Conservation (phyloP, 2,329 filamentous ascomycete species). For the Hymenoscyphus fraxineus region DNA sequence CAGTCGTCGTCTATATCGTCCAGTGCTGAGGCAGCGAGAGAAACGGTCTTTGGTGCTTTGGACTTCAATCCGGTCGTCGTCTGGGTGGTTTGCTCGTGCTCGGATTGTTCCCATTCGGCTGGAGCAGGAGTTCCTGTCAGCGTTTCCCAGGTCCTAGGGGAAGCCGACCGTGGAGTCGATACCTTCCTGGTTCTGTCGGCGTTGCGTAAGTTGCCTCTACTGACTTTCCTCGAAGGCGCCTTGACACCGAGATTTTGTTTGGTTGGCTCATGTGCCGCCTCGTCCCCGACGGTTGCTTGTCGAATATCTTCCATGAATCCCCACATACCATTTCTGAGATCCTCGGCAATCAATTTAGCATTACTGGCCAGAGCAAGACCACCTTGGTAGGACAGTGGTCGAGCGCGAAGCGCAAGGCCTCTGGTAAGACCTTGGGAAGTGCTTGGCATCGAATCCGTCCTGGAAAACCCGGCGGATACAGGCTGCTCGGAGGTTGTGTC, state of each 20-base stretch:
- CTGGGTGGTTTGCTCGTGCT: constrained; percentile 14
- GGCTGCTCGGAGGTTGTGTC: constrained; percentile 30
- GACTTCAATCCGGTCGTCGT: constrained; percentile 22
- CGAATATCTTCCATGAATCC: constrained; percentile 94
- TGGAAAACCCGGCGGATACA: constrained; percentile 13
- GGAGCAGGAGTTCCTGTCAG: constrained; percentile 26
- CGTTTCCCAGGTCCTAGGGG: constrained; percentile 32
- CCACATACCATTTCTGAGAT: constrained; percentile 85
- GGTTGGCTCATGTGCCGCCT: constrained; percentile 61
- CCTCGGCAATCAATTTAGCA: constrained; percentile 48
- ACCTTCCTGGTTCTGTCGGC: constrained; percentile 21
- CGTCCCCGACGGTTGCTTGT: constrained; percentile 93
- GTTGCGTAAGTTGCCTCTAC: constrained; percentile 33
- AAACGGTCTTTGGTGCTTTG: constrained; percentile 25
- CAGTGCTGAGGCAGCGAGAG: constrained; percentile 26
- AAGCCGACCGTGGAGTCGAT: constrained; percentile 23
- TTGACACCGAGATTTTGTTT: constrained; percentile 30
- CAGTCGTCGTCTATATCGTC: constrained; percentile 54
- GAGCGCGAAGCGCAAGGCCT: constrained; percentile 26
- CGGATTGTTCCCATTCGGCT: constrained; percentile 20
- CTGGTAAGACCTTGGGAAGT: constrained; percentile 28
- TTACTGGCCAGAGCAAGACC: constrained; percentile 32
- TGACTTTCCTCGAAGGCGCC: constrained; percentile 35
- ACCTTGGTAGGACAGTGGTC: constrained; percentile 34
- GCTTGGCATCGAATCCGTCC: constrained; percentile 32